phyloP scores from a whole-genome alignment of 805 yeast species.

The Monosporozyma unispora region DNA sequence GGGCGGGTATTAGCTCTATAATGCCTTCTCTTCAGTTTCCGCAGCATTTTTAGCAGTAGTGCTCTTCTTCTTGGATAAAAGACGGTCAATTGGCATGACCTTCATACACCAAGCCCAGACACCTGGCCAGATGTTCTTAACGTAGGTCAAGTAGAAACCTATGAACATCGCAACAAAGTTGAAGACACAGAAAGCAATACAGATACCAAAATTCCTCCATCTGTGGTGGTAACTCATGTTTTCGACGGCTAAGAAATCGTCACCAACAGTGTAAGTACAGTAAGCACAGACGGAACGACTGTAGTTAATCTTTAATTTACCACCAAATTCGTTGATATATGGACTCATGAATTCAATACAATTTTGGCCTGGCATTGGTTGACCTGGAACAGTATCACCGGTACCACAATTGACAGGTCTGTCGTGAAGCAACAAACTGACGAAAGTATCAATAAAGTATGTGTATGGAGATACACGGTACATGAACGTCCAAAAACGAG shows the following conservation, averaged over 20 bases:
- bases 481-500: slow-evolving; percentile 71
- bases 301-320: slow-evolving; percentile 45
- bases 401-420: slow-evolving; percentile 41
- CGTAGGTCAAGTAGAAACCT: slow-evolving; percentile 18
- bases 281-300: slow-evolving; percentile 36
- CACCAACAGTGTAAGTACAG: slow-evolving; percentile 33
- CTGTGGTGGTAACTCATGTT: slow-evolving; percentile 37
- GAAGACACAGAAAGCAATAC: slow-evolving; percentile 43
- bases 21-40: slow-evolving; percentile 1
- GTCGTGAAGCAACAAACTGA: slow-evolving; percentile 41
- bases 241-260: slow-evolving; percentile 33
- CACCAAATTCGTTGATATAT: slow-evolving; percentile 39
- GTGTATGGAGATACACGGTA: slow-evolving; percentile 58
- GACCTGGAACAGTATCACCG: slow-evolving; percentile 41
- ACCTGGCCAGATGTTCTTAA: slow-evolving; percentile 14
- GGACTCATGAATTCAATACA: slow-evolving; percentile 46
- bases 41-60: not conserved
- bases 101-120: slow-evolving; percentile 8
- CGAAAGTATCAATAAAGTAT: slow-evolving; percentile 45
- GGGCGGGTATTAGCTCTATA: not conserved
- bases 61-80: not conserved
- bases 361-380: slow-evolving; percentile 50
- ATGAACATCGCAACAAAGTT: slow-evolving; percentile 33
- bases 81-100: slow-evolving; percentile 1
- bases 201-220: slow-evolving; percentile 57